These are phyloP conservation scores for Albophoma yamanashiensis DNA, from an alignment of 2,329 filamentous ascomycete genomes.

Conservation along the genomic window DNA sequence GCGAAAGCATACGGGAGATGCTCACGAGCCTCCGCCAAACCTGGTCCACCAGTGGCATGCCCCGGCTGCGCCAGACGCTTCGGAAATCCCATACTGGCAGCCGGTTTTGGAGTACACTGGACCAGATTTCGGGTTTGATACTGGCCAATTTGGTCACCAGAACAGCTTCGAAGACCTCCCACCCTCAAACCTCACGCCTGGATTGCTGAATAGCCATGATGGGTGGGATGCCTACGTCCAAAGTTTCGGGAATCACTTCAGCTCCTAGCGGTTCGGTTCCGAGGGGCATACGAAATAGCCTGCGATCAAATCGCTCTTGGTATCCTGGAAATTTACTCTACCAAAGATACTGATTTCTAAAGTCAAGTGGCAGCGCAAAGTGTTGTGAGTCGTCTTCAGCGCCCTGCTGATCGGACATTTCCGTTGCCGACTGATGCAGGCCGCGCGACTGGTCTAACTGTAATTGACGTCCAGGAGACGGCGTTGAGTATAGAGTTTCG, in stretches of 20 bases:
- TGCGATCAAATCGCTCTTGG: neutral
- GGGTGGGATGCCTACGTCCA: neutral
- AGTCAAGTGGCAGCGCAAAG: neutral
- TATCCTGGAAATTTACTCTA: neutral
- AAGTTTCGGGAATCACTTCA: neutral
- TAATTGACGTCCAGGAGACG: neutral
- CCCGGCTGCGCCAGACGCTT: neutral
- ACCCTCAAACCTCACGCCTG: neutral
- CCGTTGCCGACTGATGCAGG: neutral
- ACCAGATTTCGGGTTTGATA: neutral
- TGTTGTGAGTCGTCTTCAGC: neutral
- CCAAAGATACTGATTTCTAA: neutral
- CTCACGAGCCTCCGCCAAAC: neutral
- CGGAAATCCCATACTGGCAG: neutral
- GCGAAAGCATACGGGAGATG: neutral
- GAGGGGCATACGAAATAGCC: neutral
- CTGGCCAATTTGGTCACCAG: neutral
- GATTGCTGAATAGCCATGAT: neutral
- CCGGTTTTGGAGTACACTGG: neutral
- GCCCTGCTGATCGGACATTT: neutral
- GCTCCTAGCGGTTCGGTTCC: neutral
- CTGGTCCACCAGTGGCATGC: neutral
- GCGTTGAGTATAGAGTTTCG: neutral
- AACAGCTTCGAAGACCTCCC: neutral
- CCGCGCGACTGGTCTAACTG: neutral